Conservation (phyloP, 176 grass and related monocot genomes). For the Typha latifolia region DNA sequence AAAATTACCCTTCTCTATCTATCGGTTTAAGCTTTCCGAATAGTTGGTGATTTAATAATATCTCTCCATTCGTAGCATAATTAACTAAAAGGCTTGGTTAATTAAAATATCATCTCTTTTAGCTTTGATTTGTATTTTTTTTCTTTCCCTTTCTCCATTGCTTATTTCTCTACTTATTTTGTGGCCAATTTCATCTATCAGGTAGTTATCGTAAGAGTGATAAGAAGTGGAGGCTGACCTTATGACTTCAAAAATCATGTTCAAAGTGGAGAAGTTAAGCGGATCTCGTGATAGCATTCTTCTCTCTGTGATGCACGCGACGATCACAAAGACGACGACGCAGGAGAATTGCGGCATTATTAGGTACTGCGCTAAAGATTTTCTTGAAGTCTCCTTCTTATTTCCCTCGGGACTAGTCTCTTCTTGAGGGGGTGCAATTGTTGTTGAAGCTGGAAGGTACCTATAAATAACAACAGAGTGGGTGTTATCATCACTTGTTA, state of each 20-base stretch:
- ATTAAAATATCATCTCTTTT: too few relatives aligned
- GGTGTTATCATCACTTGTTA: neutral
- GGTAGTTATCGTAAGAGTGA: too few relatives aligned
- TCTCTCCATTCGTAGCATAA: neutral
- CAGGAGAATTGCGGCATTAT: slow-evolving; percentile 31
- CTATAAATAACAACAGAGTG: slow-evolving; percentile 18
- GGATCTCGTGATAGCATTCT: slow-evolving; percentile 44
- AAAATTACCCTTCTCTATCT: too few relatives aligned
- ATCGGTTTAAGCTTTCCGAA: too few relatives aligned
- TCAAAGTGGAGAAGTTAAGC: slow-evolving; percentile 67
- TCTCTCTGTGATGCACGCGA: slow-evolving; percentile 60
- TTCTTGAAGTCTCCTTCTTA: slow-evolving; percentile 1
- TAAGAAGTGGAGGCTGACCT: slow-evolving; percentile 22
- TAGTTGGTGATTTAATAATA: neutral
- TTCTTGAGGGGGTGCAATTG: slow-evolving; percentile 18
- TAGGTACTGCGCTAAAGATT: slow-evolving; percentile 5
- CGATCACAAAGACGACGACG: slow-evolving; percentile 21
- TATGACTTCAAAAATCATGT: slow-evolving; percentile 59
- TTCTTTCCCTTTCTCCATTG: too few relatives aligned
- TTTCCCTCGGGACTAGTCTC: neutral
- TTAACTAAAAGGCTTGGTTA: too few relatives aligned
- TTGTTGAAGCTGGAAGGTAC: slow-evolving; percentile 38
- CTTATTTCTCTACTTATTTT: too few relatives aligned
- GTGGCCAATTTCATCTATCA: too few relatives aligned
- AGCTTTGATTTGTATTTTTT: too few relatives aligned